These are phyloP conservation scores for Calvatia gigantea DNA, from an alignment of 768 basidiomycete species.

Conservation along the genomic window DNA sequence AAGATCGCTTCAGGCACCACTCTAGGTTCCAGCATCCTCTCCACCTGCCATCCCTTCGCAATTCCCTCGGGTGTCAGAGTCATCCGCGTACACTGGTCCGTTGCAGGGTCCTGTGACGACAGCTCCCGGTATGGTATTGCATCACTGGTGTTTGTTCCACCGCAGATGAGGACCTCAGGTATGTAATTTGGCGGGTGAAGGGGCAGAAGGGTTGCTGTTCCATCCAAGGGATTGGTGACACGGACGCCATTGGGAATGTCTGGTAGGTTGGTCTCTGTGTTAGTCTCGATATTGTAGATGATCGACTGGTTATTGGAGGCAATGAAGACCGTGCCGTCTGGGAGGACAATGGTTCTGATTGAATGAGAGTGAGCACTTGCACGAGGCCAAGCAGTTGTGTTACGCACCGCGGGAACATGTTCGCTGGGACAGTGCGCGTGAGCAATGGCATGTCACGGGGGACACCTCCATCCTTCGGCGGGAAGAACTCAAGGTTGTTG, in stretches of 20 bases:
- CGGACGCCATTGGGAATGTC: slow-evolving; percentile 42
- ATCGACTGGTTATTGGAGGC: slow-evolving; percentile 39
- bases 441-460: slow-evolving; percentile 26
- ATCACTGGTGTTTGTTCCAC: slow-evolving; percentile 35
- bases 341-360: slow-evolving; percentile 29
- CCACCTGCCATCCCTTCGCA: slow-evolving; percentile 40
- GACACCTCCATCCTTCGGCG: slow-evolving; percentile 34
- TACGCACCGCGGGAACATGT: slow-evolving; percentile 26
- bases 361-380: too few species aligned
- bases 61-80: slow-evolving; percentile 38
- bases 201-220: slow-evolving; percentile 33
- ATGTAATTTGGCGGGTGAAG: slow-evolving; percentile 35
- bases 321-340: slow-evolving; percentile 39
- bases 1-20: slow-evolving; percentile 36
- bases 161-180: slow-evolving; percentile 45
- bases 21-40: slow-evolving; percentile 37
- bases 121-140: slow-evolving; percentile 24
- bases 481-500: slow-evolving; percentile 38
- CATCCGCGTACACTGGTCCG: slow-evolving; percentile 40
- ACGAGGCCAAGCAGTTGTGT: neutral
- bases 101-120: slow-evolving; percentile 39
- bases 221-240: slow-evolving; percentile 37
- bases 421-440: slow-evolving; percentile 23
- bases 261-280: slow-evolving; percentile 36
- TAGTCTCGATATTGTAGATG: slow-evolving; percentile 34